Conservation (phyloP, 176 grass and related monocot genomes). For the Avena atlantica region DNA sequence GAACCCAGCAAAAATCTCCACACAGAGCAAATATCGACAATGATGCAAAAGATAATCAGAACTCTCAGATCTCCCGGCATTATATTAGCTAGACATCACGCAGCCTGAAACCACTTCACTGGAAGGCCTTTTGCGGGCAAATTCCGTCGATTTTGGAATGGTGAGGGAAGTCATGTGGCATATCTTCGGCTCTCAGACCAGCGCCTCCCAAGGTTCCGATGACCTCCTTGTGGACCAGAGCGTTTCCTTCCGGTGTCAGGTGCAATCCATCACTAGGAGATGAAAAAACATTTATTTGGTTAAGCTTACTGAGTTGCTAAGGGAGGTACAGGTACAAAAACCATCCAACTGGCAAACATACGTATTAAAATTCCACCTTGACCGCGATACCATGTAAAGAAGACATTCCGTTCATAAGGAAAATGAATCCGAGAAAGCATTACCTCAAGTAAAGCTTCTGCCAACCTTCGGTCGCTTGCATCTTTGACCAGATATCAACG, state of each 20-base stretch:
- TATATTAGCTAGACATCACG: background rate
- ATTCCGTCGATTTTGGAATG: conserved; percentile 67
- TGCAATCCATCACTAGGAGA: conserved; percentile 81
- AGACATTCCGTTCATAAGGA: background rate
- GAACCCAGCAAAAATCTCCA: no score
- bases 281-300: background rate
- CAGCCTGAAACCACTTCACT: conserved; percentile 40
- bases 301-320: background rate
- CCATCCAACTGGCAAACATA: background rate
- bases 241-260: conserved; percentile 77
- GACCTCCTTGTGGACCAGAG: conserved; percentile 71
- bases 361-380: background rate
- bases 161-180: conserved; percentile 77
- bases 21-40: no score
- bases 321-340: background rate
- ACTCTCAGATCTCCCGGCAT: no score
- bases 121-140: conserved; percentile 68
- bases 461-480: conserved; percentile 75
- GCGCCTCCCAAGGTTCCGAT: conserved; percentile 49
- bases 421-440: background rate
- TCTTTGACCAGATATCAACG: conserved; percentile 81
- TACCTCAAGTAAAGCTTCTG: conserved; percentile 81
- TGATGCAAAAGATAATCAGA: no score
- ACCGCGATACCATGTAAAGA: background rate
- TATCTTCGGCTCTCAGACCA: conserved; percentile 69